Evolutionary conservation across 805 yeast species (phyloP).

Genomic region (Pichia thaimueangensis): DNA sequence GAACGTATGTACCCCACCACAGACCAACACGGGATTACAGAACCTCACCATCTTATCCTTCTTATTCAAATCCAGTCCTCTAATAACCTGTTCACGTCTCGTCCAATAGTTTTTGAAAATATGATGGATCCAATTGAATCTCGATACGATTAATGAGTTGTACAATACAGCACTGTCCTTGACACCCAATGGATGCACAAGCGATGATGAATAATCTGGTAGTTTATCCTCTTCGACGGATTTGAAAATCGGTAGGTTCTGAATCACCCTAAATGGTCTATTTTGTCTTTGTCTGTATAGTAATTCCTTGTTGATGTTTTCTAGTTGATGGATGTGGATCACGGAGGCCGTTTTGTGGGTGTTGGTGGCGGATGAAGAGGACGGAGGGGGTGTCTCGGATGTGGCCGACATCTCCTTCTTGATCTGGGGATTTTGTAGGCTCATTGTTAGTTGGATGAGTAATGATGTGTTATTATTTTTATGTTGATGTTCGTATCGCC

Average conservation of each 20-base stretch:
- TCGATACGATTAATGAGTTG: conserved; percentile 64
- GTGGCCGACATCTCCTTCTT: too few relatives aligned
- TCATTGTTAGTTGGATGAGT: too few relatives aligned
- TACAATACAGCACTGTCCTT: conserved; percentile 70
- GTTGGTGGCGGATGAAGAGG: neutral
- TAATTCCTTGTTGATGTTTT: conserved; percentile 26
- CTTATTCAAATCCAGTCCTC: conserved; percentile 35
- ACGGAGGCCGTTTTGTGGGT: conserved; percentile 1
- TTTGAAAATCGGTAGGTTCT: conserved; percentile 61
- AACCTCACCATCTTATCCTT: conserved; percentile 86
- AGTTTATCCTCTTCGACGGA: conserved; percentile 23
- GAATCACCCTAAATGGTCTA: conserved; percentile 60
- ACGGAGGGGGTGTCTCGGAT: too few relatives aligned
- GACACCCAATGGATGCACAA: conserved; percentile 61
- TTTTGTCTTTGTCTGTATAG: conserved; percentile 26
- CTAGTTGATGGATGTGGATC: conserved; percentile 26
- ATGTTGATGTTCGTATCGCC: too few relatives aligned
- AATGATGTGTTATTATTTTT: too few relatives aligned
- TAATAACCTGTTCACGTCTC: conserved; percentile 39
- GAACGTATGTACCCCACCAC: conserved; percentile 78
- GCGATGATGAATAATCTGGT: conserved; percentile 59
- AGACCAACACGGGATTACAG: conserved; percentile 60
- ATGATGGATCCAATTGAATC: conserved; percentile 59
- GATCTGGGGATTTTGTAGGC: too few relatives aligned
- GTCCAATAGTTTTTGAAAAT: conserved; percentile 78